Base-by-base conservation (phyloP, 192 early-diverging fungal species). In the Fimicolochytrium jonesii region DNA sequence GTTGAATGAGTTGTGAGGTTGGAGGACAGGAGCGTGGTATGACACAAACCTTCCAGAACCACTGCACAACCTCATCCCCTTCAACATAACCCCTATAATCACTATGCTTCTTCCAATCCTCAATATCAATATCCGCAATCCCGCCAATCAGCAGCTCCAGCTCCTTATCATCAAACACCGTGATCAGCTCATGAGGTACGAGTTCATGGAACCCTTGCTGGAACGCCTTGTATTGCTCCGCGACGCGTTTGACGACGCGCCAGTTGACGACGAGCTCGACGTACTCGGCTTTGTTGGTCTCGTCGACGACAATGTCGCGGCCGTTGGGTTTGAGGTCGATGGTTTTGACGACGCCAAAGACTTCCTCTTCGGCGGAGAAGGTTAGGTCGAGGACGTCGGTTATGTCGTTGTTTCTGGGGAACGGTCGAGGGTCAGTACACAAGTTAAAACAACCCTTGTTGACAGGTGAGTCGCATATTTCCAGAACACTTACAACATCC, bases 61-160 rank as follows among this genome's bases (percentile, higher is more conserved):
- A 92, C 72, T 90, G 88, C 57, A 96, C 83, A 6, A 93, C 89
- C 64, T 94, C 90, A 74, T 98, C 95, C 25, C 89, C 86, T 71
- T 98, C 94, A n/a, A 89, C 91, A 80, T 94, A 98, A 18, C 93
- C 94, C 58, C 95, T 75, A 64, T 98, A 98, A 69, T 98, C 94
- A 1, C 94, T 98, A 65, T 97, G 83, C 77, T 97, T 98, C 82
- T 92, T 93, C 95, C 95, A 98, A 76, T 98, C 95, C 39, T 95
- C 94, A 5, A 94, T 78, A 75, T 98, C 93, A 57, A 98, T 92
- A 57, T 98, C 94, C 30, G 89, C 89, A 63, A 98, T 86, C 55
- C 95, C 95, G 23, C 95, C 93, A 77, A 98, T 95, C 28, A 98
- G 80, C 42, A 98, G 77, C 88, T 98, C 95, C 48, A 98, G 77